These are phyloP conservation scores for Thelonectria discophora DNA, from an alignment of 2,329 filamentous ascomycete genomes.

Conservation along the genomic window DNA sequence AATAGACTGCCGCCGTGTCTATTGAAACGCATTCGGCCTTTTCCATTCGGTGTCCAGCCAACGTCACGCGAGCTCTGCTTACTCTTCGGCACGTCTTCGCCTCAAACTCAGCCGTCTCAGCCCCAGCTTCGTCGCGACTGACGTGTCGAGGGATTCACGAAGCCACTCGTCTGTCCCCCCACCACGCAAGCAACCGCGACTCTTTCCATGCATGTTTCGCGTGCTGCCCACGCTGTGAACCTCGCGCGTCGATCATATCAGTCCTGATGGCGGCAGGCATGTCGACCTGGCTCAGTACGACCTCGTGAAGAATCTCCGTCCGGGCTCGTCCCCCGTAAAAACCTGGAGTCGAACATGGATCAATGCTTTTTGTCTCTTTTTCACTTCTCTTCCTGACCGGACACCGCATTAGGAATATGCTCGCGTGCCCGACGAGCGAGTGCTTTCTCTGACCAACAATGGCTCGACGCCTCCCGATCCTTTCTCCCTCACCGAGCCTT, in stretches of 20 bases:
- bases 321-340: neutral
- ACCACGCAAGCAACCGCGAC: constrained; percentile 7
- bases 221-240: neutral
- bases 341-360: neutral
- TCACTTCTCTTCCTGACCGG: constrained; percentile 11
- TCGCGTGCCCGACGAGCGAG: constrained; percentile 13
- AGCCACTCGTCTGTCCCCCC: neutral
- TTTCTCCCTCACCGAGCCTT: constrained; percentile 1
- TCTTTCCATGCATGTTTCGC: neutral
- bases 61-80: neutral
- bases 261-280: constrained; percentile 18
- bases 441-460: neutral
- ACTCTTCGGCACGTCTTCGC: neutral
- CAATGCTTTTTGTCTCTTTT: too few species aligned
- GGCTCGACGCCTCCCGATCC: neutral
- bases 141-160: neutral
- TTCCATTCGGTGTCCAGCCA: too few species aligned
- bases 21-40: neutral
- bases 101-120: constrained; percentile 1
- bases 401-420: constrained; percentile 3
- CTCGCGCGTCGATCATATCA: constrained; percentile 31
- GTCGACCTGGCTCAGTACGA: neutral
- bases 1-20: too few species aligned
- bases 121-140: neutral
- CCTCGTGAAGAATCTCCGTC: neutral